Percentiles rank a stretch among this genome's conserved stretches.
phyloP scores from a whole-genome alignment of 768 basidiomycete species.

The Suillus brevipes region DNA sequence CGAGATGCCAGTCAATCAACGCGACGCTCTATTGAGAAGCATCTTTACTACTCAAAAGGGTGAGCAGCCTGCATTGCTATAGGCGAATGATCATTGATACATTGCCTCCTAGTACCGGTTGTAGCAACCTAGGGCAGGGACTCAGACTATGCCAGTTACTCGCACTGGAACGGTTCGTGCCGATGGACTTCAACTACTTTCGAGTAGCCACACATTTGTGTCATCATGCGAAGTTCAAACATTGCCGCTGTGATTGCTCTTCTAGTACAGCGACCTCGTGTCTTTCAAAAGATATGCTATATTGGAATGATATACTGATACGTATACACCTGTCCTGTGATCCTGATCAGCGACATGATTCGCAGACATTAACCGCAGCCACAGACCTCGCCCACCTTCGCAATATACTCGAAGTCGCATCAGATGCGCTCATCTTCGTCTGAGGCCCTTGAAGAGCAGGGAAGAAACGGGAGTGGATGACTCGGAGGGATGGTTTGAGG shows the following conservation, averaged over 20 bases:
- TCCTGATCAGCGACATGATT: slow-evolving; percentile 52
- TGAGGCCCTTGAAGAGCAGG: slow-evolving; percentile 97
- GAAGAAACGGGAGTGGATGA: slow-evolving; percentile 93
- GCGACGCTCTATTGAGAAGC: neutral
- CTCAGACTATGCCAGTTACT: too few species aligned
- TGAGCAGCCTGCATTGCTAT: neutral
- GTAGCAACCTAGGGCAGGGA: neutral
- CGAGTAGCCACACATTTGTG: too few species aligned
- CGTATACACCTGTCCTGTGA: slow-evolving; percentile 70
- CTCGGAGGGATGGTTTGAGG: slow-evolving; percentile 78
- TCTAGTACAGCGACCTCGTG: too few species aligned
- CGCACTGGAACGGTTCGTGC: too few species aligned
- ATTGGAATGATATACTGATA: too few species aligned
- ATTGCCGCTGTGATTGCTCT: too few species aligned
- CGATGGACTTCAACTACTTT: too few species aligned
- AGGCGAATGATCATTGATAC: neutral
- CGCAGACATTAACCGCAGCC: neutral
- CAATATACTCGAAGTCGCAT: slow-evolving; percentile 88
- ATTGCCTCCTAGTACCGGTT: neutral
- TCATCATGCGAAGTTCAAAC: too few species aligned
- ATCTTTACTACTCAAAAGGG: neutral
- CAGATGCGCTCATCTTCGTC: slow-evolving; percentile 98
- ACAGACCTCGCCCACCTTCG: slow-evolving; percentile 75
- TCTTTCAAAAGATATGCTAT: too few species aligned
- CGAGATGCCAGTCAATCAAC: neutral